A percentile compares a stretch with the other conserved stretches of the same genome.
Conservation (phyloP, 2,329 filamentous ascomycete genomes). For the Talaromyces marneffei region DNA sequence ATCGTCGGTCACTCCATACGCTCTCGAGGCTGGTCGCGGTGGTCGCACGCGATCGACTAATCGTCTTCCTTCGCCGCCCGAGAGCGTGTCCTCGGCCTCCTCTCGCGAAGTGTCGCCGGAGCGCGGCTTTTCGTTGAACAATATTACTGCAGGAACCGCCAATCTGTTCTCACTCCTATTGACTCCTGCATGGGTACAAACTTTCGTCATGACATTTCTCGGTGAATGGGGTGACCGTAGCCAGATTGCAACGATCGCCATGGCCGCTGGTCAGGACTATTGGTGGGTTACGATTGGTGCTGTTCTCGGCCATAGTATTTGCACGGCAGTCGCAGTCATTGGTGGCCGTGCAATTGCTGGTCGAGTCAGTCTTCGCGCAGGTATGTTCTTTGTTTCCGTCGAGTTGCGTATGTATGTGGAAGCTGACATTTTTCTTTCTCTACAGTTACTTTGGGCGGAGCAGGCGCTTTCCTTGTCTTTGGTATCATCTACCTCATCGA, state of each 20-base stretch:
- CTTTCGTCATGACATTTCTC: slow-evolving; percentile 97
- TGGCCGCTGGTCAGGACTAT: slow-evolving; percentile 97
- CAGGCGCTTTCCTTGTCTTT: slow-evolving; percentile 82
- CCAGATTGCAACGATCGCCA: slow-evolving; percentile 97
- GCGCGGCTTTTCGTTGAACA: slow-evolving; percentile 41
- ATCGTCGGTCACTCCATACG: slow-evolving; percentile 66
- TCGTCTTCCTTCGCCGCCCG: slow-evolving; percentile 71
- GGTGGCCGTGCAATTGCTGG: slow-evolving; percentile 90
- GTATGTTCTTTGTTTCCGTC: slow-evolving; percentile 54
- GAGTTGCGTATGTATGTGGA: neutral
- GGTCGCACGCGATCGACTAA: slow-evolving; percentile 66
- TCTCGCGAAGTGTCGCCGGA: slow-evolving; percentile 54
- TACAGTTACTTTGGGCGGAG: slow-evolving; percentile 87
- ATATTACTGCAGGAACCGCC: slow-evolving; percentile 59
- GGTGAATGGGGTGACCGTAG: slow-evolving; percentile 97
- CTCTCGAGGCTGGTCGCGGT: slow-evolving; percentile 72
- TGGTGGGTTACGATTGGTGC: slow-evolving; percentile 97
- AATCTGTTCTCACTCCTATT: slow-evolving; percentile 85
- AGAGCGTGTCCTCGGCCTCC: slow-evolving; percentile 73
- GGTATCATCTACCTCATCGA: slow-evolving; percentile 77
- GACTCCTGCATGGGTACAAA: slow-evolving; percentile 96
- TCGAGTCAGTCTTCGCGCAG: slow-evolving; percentile 87
- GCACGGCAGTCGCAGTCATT: slow-evolving; percentile 85
- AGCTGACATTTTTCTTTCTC: neutral
- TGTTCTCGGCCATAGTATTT: slow-evolving; percentile 76